Percentiles rank a stretch among this genome's conserved stretches.
Evolutionary conservation across 2,329 filamentous ascomycete genomes (phyloP).

Genomic region (Teratosphaeria nubilosa): DNA sequence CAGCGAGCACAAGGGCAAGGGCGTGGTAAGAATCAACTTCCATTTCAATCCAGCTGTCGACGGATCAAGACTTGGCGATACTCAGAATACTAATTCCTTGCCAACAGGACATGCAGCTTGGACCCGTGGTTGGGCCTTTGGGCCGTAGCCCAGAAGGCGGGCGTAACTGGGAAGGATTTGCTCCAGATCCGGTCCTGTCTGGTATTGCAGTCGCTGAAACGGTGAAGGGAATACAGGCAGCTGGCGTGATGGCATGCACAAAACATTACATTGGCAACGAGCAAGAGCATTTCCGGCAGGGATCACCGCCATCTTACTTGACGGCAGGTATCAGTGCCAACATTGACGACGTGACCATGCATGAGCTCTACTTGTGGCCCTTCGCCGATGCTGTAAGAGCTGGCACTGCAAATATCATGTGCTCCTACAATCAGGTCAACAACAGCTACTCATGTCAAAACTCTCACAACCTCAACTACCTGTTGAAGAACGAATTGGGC

Average conservation of each 20-base stretch:
- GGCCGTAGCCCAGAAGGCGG: slow-evolving; percentile 41
- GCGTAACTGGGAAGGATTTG: slow-evolving; percentile 61
- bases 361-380: slow-evolving; percentile 31
- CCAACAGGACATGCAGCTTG: slow-evolving; percentile 53
- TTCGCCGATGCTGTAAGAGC: slow-evolving; percentile 43
- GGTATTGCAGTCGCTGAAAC: slow-evolving; percentile 63
- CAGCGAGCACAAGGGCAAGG: slow-evolving; percentile 63
- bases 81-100: not conserved
- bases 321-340: slow-evolving; percentile 47
- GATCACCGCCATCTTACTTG: slow-evolving; percentile 40
- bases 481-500: slow-evolving; percentile 69
- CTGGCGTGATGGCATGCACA: slow-evolving; percentile 71
- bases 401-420: slow-evolving; percentile 43
- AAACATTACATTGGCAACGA: slow-evolving; percentile 70
- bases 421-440: slow-evolving; percentile 68
- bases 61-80: not conserved
- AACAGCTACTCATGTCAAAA: slow-evolving; percentile 75
- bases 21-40: slow-evolving; percentile 31
- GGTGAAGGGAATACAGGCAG: slow-evolving; percentile 69
- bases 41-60: not conserved
- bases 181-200: slow-evolving; percentile 65
- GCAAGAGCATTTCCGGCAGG: slow-evolving; percentile 62
- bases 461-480: slow-evolving; percentile 61
- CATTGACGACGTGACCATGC: slow-evolving; percentile 52
- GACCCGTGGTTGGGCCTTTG: slow-evolving; percentile 65